Evolutionary conservation across 345 rosid genomes (phyloP), one percentile per base, ranked within the genome.

Genomic region (Salix udensis): DNA sequence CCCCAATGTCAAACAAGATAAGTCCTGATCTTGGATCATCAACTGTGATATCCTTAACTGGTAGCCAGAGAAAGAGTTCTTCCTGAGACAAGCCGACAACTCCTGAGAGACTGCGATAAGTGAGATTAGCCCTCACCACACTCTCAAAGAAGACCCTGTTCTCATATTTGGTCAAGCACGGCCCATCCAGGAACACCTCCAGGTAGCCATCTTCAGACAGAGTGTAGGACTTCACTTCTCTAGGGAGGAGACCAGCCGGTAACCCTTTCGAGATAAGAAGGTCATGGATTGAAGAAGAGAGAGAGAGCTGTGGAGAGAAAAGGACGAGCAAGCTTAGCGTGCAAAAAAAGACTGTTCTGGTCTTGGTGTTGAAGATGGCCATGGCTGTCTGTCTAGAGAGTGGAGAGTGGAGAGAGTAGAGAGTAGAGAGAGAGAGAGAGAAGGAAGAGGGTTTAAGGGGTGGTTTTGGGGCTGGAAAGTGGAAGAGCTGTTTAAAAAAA

Each of bases 41-140:
- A 9, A 96, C 98, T 52, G 82, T 85, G 77, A 96, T 93, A 73
- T 87, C 97, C 83, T 83, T 93, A 4, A 96, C 98, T 0, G 92
- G 92, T 1, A 96, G 81, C 99, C 99, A 96, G 6, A 96, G 77
- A 71, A 92, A 96, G 68, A 96, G 92, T 79, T 93, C 99, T 79
- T 89, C 88, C 37, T 93, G 97, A 6, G 88, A 73, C 68, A 96
- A 73, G 2, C 99, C 99, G 65, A 86, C 90, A 5, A 96, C 92
- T 21, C 94, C 97, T 6, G 77, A 65, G 53, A 96, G 89, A 34
- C 93, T 87, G 0, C 97, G 91, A 58, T 89, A 93, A 78, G 88
- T 93, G 42, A 96, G 90, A 78, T 96, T 96, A 12, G 90, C 99
- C 77, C 86, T 89, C 46, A 96, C 88, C 0, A 91, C 93, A 19